Base-by-base conservation (phyloP, 441 rosid genomes). In the Dalechampia spathulata region DNA sequence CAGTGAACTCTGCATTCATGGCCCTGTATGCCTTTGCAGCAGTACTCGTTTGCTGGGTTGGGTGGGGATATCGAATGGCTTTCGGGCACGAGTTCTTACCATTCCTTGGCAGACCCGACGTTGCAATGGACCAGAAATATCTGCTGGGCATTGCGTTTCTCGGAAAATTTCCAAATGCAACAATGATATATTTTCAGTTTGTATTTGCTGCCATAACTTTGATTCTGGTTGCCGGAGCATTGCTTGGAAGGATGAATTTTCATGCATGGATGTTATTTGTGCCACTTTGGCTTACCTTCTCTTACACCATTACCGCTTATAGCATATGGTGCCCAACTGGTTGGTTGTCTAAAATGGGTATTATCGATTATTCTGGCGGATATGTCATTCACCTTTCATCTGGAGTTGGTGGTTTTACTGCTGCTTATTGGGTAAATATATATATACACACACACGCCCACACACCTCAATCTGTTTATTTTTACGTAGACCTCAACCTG, bases 171-270 rank as follows among this genome's bases (percentile, higher is more conserved):
- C 87, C 87, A 0, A 64, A 30, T 30, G 87, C 87, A 7, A 79
- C 72, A 13, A 71, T 69, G 86, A 48, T 81, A 16, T 81, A 75
- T 49, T 84, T 84, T 49, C 82, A 81, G 57, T 78, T 72, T 6
- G 77, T 70, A 17, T 84, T 81, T 30, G 87, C 85, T 1, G 87
- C 83, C 0, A 83, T 83, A 47, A 74, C 83, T 0, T 58, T 81
- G 75, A 81, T 83, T 38, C 49, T 81, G 44, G 26, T 81, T 2
- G 85, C 80, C 0, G 91, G 85, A 0, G 79, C 85, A 2, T 41
- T 84, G 72, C 80, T 84, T 30, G 87, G 83, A 46, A 71, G 87
- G 66, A 84, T 84, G 87, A 75, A 81, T 60, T 81, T 81, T 62
- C 77, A 79, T 58, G 82, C 82, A 0, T 83, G 90, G 85, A 79